These are phyloP conservation scores for Rhodotorula sp. DNA, from an alignment of 1,284 basidiomycete species.

Conservation along the genomic window DNA sequence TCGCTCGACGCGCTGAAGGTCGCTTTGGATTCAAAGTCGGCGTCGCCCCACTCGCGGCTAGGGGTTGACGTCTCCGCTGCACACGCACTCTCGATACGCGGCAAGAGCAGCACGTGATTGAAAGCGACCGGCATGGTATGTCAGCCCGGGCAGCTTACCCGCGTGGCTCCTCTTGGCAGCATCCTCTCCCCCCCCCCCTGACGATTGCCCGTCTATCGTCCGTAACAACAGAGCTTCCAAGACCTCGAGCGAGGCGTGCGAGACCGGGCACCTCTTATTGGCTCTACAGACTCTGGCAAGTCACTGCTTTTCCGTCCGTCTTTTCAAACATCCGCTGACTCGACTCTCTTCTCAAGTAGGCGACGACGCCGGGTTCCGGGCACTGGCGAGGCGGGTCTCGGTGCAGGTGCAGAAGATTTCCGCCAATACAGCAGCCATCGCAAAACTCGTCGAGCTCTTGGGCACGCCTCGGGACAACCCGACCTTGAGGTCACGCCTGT, in stretches of 20 bases:
- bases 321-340: neutral
- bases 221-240: conserved; percentile 26
- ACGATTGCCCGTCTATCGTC: neutral
- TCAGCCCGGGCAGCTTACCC: too few species aligned
- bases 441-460: conserved; percentile 86
- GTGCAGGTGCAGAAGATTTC: conserved; percentile 99
- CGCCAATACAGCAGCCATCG: conserved; percentile 90
- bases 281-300: conserved; percentile 10
- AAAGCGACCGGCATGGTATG: neutral
- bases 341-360: conserved; percentile 15
- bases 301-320: neutral
- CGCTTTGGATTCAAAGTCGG: too few species aligned
- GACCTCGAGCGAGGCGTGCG: conserved; percentile 38
- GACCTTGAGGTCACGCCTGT: conserved; percentile 73
- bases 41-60: too few species aligned
- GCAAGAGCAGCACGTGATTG: too few species aligned
- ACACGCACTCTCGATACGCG: too few species aligned
- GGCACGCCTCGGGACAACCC: conserved; percentile 75
- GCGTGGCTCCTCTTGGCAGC: neutral
- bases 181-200: neutral
- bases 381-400: conserved; percentile 78
- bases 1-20: too few species aligned
- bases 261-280: conserved; percentile 20
- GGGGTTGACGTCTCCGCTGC: too few species aligned
- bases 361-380: conserved; percentile 57